Percentiles rank a stretch among this genome's conserved stretches.
Evolutionary conservation across 2,329 filamentous ascomycete genomes (phyloP).

Genomic region (Lasiodiplodia theobromae): DNA sequence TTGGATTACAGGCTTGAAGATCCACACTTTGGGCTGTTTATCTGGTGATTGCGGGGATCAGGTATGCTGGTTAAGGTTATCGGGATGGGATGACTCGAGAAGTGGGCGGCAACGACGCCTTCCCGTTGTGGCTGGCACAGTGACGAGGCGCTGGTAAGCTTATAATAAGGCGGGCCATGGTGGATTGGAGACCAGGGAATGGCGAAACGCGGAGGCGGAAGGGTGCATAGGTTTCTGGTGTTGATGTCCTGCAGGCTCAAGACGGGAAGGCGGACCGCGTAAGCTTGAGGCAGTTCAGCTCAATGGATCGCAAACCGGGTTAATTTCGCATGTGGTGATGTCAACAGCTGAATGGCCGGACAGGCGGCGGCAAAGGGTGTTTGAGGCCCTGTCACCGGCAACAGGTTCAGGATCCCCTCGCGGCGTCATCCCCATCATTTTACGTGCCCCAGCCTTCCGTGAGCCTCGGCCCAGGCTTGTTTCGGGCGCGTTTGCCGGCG

Average conservation of each 20-base stretch:
- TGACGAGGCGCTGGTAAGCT: constrained; percentile 3
- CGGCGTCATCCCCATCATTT: constrained; percentile 16
- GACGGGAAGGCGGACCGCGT: constrained; percentile 6
- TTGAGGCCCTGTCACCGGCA: neutral
- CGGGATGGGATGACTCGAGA: neutral
- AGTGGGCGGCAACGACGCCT: constrained; percentile 19
- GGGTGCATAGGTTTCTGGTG: neutral
- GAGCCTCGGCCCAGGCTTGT: neutral
- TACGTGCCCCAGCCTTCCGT: constrained; percentile 6
- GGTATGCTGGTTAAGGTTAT: constrained; percentile 21
- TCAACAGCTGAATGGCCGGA: constrained; percentile 4
- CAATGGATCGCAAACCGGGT: constrained; percentile 23
- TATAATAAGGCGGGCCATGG: neutral
- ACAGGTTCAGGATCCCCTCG: constrained; percentile 6
- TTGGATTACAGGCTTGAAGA: constrained; percentile 12
- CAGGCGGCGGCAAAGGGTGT: neutral
- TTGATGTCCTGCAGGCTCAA: too few relatives aligned
- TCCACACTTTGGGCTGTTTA: constrained; percentile 3
- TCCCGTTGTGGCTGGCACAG: neutral
- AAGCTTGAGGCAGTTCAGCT: neutral
- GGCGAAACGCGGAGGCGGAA: neutral
- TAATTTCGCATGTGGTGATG: constrained; percentile 17
- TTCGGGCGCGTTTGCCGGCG: neutral
- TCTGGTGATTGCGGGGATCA: constrained; percentile 15
- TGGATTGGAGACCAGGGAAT: neutral